Base-by-base conservation (phyloP, 2,329 filamentous ascomycete species). In the Chrysoporthe deuterocubensis region DNA sequence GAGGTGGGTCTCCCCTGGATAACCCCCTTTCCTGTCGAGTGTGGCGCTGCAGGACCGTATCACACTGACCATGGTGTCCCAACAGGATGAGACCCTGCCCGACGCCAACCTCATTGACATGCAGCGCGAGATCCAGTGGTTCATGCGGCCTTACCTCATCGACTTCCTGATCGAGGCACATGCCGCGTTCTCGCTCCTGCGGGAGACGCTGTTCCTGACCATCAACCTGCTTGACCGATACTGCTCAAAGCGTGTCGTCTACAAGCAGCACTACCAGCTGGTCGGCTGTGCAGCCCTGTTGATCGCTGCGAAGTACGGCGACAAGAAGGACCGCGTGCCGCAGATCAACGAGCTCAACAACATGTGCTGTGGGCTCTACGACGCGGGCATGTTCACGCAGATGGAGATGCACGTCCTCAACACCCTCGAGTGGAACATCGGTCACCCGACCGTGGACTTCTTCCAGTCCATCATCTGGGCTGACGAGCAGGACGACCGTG, bases 381-480 rank as follows among this genome's bases (percentile, higher is more conserved):
- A 99, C 75, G 94, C 97, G 62, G 95, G 97, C 82, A 99, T 99
- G 96, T 99, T 99, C 82, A 95, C 94, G 13, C 96, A 99, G 81
- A 99, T 99, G 96, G 96, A 99, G 83, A 98, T 96, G 94, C 96
- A 99, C 79, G 95, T 99, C 48, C 87, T 99, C 74, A 96, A 97
- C 82, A 99, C 96, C 1, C 87, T 99, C 69, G 93, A 96, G 78
- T 99, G 96, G 96, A 89, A 91, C 73, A 92, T 99, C 73, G 96
- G 96, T 66, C 95, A 98, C 81, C 94, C 96, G 1, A 98, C 96
- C 40, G 92, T 97, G 72, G 95, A 98, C 80, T 92, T 91, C 78
- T 99, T 97, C 81, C 87, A 96, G 59, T 92, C 97, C 76, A 83
- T 97, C 70, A 93, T 95, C 70, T 87, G 96, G 50, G 87, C 92